These are phyloP conservation scores for Erucastrum elatum DNA, from an alignment of 345 rosid genomes.

Conservation along the genomic window DNA sequence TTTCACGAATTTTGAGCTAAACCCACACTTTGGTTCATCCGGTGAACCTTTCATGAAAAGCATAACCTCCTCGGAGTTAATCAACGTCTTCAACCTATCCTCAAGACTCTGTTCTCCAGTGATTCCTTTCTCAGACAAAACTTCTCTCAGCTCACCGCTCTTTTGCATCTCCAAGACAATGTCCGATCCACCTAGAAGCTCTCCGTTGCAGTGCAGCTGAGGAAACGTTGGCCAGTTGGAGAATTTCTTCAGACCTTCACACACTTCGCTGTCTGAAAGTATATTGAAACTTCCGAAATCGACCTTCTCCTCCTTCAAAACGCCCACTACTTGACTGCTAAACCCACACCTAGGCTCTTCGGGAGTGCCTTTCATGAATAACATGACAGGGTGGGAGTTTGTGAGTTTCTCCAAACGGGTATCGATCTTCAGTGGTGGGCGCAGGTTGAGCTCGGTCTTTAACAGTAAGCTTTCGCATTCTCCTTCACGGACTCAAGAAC, in stretches of 20 bases:
- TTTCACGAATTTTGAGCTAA: slow-evolving; percentile 88
- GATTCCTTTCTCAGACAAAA: slow-evolving; percentile 67
- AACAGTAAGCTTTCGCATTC: slow-evolving; percentile 56
- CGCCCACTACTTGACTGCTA: slow-evolving; percentile 71
- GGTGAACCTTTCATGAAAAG: slow-evolving; percentile 97
- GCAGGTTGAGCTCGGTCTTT: slow-evolving; percentile 46
- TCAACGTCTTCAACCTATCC: slow-evolving; percentile 58
- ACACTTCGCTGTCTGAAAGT: slow-evolving; percentile 66
- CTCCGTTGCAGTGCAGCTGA: slow-evolving; percentile 94
- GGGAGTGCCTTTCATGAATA: slow-evolving; percentile 90
- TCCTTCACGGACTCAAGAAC: slow-evolving; percentile 76
- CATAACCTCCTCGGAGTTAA: slow-evolving; percentile 71
- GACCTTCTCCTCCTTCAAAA: slow-evolving; percentile 75
- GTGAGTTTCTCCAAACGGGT: slow-evolving; percentile 63
- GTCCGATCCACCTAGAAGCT: slow-evolving; percentile 94
- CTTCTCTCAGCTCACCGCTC: slow-evolving; percentile 81
- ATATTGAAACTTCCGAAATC: slow-evolving; percentile 85
- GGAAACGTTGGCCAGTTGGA: slow-evolving; percentile 99
- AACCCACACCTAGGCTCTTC: slow-evolving; percentile 91
- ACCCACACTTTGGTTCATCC: slow-evolving; percentile 86
- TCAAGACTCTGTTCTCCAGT: slow-evolving; percentile 53
- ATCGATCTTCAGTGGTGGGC: slow-evolving; percentile 34
- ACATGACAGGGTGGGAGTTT: slow-evolving; percentile 74
- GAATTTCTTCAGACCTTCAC: slow-evolving; percentile 92
- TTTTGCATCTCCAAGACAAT: slow-evolving; percentile 85